phyloP scores from a whole-genome alignment of 148 eudicot genomes.

The Hydrangea macrophylla region DNA sequence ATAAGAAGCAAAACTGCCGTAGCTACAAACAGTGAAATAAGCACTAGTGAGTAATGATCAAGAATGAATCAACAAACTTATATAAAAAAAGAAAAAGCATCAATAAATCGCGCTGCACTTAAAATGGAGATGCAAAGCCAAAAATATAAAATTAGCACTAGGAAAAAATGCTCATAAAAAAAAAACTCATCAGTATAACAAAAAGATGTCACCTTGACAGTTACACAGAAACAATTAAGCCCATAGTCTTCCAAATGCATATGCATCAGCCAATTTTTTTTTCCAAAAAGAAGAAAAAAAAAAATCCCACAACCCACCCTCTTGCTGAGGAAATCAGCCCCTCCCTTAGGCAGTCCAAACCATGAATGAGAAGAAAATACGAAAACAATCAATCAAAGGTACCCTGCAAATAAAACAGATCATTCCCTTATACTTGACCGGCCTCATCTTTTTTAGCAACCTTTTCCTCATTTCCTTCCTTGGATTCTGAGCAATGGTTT shows the following conservation, averaged over 20 bases:
- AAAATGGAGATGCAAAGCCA: background rate
- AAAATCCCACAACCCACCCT: background rate
- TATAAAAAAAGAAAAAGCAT: background rate
- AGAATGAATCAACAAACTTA: background rate
- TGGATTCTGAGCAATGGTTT: constrained; percentile 70
- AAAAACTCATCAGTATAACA: constrained; percentile 1
- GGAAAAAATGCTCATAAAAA: background rate
- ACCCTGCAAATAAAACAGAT: constrained; percentile 6
- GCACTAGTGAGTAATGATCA: too few species aligned
- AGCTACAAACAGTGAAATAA: background rate
- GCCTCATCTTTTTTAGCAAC: constrained; percentile 24
- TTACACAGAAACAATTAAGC: background rate
- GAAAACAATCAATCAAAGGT: background rate
- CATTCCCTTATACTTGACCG: constrained; percentile 12
- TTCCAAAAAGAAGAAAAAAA: background rate
- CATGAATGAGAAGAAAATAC: background rate
- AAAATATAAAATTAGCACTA: background rate
- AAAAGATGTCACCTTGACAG: background rate
- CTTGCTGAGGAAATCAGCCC: background rate
- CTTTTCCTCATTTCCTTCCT: constrained; percentile 42
- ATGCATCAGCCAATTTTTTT: background rate
- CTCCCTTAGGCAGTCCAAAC: background rate
- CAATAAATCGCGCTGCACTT: background rate
- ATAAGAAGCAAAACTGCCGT: too few species aligned
- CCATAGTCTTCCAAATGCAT: constrained; percentile 2